Percentiles rank a stretch among this genome's conserved stretches.
phyloP scores from a whole-genome alignment of 306 rosid species.

The Crataegus laevigata region DNA sequence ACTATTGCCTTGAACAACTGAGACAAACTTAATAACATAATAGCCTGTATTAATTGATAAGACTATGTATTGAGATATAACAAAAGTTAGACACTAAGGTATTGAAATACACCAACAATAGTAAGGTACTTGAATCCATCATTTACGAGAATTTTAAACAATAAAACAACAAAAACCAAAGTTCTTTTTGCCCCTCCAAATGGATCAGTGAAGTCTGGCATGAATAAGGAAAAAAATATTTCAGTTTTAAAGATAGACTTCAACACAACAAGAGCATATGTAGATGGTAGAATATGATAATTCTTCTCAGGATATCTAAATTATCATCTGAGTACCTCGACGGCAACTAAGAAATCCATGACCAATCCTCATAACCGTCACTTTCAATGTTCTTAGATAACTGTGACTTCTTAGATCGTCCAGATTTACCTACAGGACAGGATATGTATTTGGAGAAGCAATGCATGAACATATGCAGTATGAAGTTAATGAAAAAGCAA shows the following conservation, averaged over 20 bases:
- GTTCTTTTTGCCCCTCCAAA: too few species aligned
- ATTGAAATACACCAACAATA: neutral
- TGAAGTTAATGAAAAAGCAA: neutral
- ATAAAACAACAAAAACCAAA: too few species aligned
- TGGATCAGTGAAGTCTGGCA: neutral
- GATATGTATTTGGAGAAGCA: constrained; percentile 1
- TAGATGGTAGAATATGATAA: neutral
- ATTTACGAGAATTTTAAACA: neutral
- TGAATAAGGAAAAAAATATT: neutral
- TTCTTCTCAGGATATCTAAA: neutral
- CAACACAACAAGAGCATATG: neutral
- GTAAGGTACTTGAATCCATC: neutral
- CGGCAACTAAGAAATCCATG: constrained; percentile 45
- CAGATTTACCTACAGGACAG: constrained; percentile 36
- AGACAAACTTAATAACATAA: neutral
- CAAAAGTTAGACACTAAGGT: neutral
- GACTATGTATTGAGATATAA: neutral
- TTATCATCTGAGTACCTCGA: constrained; percentile 39
- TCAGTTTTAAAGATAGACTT: neutral
- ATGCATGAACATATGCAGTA: constrained; percentile 1
- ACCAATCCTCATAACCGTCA: constrained; percentile 74
- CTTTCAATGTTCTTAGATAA: constrained; percentile 30
- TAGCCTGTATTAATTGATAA: neutral
- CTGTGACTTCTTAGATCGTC: constrained; percentile 30
- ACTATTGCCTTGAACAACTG: neutral